phyloP scores from a whole-genome alignment of 2,329 filamentous ascomycete genomes.

The Alternaria ethzedia region DNA sequence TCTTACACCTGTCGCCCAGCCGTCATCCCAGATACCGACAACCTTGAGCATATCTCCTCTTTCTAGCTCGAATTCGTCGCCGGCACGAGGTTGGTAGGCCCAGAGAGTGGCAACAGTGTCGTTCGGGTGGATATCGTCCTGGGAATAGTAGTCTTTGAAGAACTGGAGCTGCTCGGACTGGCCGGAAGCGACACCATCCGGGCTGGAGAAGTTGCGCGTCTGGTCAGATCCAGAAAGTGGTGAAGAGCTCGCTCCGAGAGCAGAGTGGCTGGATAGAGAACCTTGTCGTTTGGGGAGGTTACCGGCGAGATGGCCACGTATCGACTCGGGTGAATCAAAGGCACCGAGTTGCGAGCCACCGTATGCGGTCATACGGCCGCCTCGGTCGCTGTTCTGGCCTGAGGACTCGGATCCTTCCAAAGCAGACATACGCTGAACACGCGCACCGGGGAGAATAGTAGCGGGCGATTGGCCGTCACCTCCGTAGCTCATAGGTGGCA shows the following conservation, averaged over 20 bases:
- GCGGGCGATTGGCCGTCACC: conserved; percentile 48
- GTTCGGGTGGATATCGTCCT: conserved; percentile 91
- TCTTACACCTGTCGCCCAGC: conserved; percentile 93
- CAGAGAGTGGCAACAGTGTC: conserved; percentile 91
- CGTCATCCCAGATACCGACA: conserved; percentile 98
- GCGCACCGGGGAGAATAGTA: conserved; percentile 76
- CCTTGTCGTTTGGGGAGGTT: conserved; percentile 72
- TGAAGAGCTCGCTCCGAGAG: conserved; percentile 72
- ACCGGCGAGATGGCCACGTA: conserved; percentile 50
- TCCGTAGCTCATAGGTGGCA: conserved; percentile 52
- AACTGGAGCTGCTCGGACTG: conserved; percentile 95
- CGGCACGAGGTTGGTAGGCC: conserved; percentile 94
- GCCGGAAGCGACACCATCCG: conserved; percentile 80
- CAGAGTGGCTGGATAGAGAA: conserved; percentile 87
- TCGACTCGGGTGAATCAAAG: conserved; percentile 72
- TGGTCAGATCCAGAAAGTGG: conserved; percentile 61
- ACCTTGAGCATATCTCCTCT: conserved; percentile 98
- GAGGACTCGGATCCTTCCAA: conserved; percentile 73
- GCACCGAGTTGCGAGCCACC: conserved; percentile 31
- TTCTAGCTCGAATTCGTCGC: conserved; percentile 91
- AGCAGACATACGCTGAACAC: conserved; percentile 95
- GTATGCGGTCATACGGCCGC: conserved; percentile 30
- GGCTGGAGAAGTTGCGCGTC: conserved; percentile 78
- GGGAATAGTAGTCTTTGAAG: conserved; percentile 99
- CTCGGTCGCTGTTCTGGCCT: conserved; percentile 52